Evolutionary conservation across 2,329 filamentous ascomycete genomes (phyloP).

Genomic region (Aspergillus novoparasiticus): DNA sequence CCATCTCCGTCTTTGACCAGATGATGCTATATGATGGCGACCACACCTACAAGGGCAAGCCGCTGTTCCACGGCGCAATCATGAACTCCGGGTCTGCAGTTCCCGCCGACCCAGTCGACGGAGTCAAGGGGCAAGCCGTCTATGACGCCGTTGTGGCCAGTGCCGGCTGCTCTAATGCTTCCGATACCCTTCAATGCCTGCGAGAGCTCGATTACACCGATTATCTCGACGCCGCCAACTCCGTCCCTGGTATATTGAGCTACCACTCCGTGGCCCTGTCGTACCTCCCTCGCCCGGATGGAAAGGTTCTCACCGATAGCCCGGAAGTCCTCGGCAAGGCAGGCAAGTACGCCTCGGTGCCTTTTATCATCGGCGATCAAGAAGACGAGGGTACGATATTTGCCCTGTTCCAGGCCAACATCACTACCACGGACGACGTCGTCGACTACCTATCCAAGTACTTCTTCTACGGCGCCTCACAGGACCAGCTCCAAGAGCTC

Average conservation of each 20-base stretch:
- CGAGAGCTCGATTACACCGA: slow-evolving; percentile 49
- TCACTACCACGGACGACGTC: slow-evolving; percentile 63
- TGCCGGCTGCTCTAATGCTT: slow-evolving; percentile 48
- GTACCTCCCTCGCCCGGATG: slow-evolving; percentile 75
- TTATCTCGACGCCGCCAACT: slow-evolving; percentile 66
- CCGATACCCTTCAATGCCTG: slow-evolving; percentile 52
- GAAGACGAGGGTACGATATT: slow-evolving; percentile 82
- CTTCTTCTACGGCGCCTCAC: slow-evolving; percentile 63
- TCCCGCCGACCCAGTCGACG: slow-evolving; percentile 66
- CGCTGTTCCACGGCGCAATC: slow-evolving; percentile 74
- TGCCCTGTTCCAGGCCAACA: slow-evolving; percentile 67
- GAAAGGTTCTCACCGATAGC: slow-evolving; percentile 61
- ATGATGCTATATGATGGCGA: slow-evolving; percentile 74
- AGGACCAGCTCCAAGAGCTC: slow-evolving; percentile 55
- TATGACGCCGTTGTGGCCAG: slow-evolving; percentile 48
- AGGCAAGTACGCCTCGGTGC: slow-evolving; percentile 62
- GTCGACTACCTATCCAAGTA: slow-evolving; percentile 62
- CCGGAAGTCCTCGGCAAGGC: slow-evolving; percentile 60
- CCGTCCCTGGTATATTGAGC: slow-evolving; percentile 67
- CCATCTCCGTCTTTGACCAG: slow-evolving; percentile 75
- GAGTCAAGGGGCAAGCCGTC: slow-evolving; percentile 65
- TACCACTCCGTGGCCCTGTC: slow-evolving; percentile 71
- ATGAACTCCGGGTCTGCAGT: slow-evolving; percentile 72
- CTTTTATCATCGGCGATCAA: slow-evolving; percentile 71
- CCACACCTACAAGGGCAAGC: slow-evolving; percentile 71